A percentile compares a stretch with the other conserved stretches of the same genome.
phyloP scores from a whole-genome alignment of 495 filamentous ascomycete genomes.

The Cryomyces minteri region DNA sequence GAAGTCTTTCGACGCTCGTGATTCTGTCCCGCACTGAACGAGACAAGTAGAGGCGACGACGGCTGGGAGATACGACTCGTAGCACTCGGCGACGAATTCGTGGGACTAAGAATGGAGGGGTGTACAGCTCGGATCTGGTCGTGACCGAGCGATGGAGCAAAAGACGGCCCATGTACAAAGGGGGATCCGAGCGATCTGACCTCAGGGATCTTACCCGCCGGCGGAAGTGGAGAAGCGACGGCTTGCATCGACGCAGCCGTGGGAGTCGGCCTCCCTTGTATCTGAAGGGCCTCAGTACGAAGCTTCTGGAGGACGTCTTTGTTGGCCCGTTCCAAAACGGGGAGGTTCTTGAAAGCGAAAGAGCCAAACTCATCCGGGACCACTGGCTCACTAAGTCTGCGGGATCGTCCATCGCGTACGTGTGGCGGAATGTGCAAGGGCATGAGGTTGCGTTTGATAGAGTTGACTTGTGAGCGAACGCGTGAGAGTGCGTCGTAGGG shows the following conservation, averaged over 20 bases:
- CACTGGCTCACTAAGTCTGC: constrained; percentile 80
- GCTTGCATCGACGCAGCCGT: constrained; percentile 11
- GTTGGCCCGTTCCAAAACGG: constrained; percentile 92
- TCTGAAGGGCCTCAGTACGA: constrained; percentile 51
- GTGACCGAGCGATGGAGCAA: constrained; percentile 64
- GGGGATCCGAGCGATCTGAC: constrained; percentile 37
- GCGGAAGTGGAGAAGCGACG: no score
- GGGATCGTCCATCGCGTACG: constrained; percentile 72
- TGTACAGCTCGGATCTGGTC: constrained; percentile 74
- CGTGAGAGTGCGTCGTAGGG: constrained; percentile 90
- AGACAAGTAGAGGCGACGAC: constrained; percentile 82
- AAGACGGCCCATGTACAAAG: constrained; percentile 69
- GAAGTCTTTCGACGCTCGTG: constrained; percentile 63
- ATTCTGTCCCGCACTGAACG: constrained; percentile 69
- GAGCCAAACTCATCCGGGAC: constrained; percentile 83
- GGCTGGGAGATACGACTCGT: constrained; percentile 76
- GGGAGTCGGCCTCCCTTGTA: constrained; percentile 17
- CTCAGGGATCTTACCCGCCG: constrained; percentile 12
- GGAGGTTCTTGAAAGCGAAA: constrained; percentile 93
- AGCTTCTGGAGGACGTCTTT: constrained; percentile 97
- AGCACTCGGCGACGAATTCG: constrained; percentile 72
- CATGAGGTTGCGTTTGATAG: constrained; percentile 75
- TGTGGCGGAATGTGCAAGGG: constrained; percentile 92
- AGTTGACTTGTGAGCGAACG: constrained; percentile 58
- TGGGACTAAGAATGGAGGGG: constrained; percentile 57